A percentile compares a stretch with the other conserved stretches of the same genome.
phyloP scores from a whole-genome alignment of 2,329 filamentous ascomycete genomes.

The Fusarium concolor region DNA sequence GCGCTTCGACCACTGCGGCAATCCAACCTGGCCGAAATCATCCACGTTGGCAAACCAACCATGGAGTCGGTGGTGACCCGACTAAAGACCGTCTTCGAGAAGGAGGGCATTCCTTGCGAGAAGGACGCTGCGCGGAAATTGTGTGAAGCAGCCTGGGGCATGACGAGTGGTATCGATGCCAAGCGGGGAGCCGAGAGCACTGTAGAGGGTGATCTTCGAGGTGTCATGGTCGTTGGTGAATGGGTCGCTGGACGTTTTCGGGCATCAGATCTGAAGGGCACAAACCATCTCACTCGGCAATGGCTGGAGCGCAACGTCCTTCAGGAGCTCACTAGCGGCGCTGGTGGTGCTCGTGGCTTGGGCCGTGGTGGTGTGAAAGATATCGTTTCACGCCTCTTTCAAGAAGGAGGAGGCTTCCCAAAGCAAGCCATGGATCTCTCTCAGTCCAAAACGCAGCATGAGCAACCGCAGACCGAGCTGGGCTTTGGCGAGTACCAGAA shows the following conservation, averaged over 20 bases:
- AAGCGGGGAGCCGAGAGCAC: constrained; percentile 74
- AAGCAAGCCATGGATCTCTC: constrained; percentile 61
- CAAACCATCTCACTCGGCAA: constrained; percentile 71
- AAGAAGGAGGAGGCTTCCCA: constrained; percentile 82
- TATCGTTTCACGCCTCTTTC: constrained; percentile 81
- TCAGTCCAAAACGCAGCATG: constrained; percentile 58
- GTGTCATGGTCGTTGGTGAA: constrained; percentile 87
- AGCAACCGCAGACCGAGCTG: constrained; percentile 69
- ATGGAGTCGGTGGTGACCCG: constrained; percentile 86
- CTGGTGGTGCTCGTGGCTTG: constrained; percentile 76
- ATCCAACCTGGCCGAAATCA: constrained; percentile 85
- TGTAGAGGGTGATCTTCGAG: constrained; percentile 80
- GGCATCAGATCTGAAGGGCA: constrained; percentile 56
- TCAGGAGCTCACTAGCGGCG: constrained; percentile 75
- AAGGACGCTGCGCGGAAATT: constrained; percentile 87
- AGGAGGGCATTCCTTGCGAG: constrained; percentile 89
- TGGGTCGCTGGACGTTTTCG: constrained; percentile 83
- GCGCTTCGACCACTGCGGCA: constrained; percentile 88
- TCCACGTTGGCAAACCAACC: constrained; percentile 90
- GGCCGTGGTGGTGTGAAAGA: constrained; percentile 79
- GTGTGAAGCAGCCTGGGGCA: constrained; percentile 86
- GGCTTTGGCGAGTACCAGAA: constrained; percentile 80
- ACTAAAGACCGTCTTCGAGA: constrained; percentile 85
- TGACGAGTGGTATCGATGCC: constrained; percentile 76
- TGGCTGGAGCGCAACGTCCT: constrained; percentile 82